Conservation (phyloP, 495 filamentous ascomycete genomes). For the Penicillium goetzii region DNA sequence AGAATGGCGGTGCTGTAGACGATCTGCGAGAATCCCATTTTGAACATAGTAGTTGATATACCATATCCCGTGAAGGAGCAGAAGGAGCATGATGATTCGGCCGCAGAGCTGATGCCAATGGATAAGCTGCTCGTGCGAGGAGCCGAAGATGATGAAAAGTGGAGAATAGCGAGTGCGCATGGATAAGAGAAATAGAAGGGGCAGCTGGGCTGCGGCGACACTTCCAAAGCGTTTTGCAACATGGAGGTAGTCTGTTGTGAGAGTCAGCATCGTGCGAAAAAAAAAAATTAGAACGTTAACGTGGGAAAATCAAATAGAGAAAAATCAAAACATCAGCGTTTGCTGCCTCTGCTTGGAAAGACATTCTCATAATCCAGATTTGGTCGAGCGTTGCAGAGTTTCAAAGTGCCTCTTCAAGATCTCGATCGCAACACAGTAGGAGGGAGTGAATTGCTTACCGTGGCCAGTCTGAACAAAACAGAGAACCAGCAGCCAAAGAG, state of each 20-base stretch:
- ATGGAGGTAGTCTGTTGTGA: conserved; percentile 13
- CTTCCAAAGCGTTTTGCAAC: conserved; percentile 16
- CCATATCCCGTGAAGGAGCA: conserved; percentile 4
- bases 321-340: background rate
- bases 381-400: background rate
- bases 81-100: conserved; percentile 10
- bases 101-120: conserved; percentile 16
- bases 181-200: conserved; percentile 9
- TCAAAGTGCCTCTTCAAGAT: background rate
- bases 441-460: conserved; percentile 6
- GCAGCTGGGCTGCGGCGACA: conserved; percentile 15
- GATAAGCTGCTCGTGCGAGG: conserved; percentile 12
- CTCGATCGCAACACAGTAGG: background rate
- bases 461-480: conserved; percentile 14
- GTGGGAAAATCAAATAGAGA: background rate
- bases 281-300: background rate
- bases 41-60: conserved; percentile 17
- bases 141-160: conserved; percentile 1
- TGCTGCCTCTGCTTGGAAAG: too few relatives aligned
- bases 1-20: background rate
- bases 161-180: conserved; percentile 17
- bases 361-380: background rate
- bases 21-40: background rate
- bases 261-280: background rate
- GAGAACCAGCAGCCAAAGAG: conserved; percentile 11